Evolutionary conservation across 768 basidiomycete genomes (phyloP), one percentile per base, ranked within the genome.

Genomic region (Tricholoma sp.): DNA sequence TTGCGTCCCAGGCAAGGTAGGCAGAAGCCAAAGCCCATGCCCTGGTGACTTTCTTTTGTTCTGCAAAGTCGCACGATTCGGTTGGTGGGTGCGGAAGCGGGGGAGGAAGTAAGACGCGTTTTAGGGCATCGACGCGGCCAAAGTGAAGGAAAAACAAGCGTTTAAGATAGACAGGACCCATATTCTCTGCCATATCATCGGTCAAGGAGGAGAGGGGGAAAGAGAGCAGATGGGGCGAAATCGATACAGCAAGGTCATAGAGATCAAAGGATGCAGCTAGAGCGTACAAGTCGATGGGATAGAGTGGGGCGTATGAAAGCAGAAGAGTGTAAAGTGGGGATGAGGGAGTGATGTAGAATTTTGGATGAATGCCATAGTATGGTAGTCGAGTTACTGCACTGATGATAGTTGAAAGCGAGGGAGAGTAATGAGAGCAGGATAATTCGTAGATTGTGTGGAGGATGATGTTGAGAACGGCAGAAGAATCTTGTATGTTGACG

Each of bases 11-110:
- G 9, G 87, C 87, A 6, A 92, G 79, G 71, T 91, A 91, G 10
- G 89, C 89, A 1, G 86, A 83, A 21, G 90, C 89, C 31, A 92
- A 72, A 12, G 89, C 88, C 89, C 89, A 92, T 5, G 89, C 89
- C 46, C 89, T 74, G 10, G 87, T 87, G 35, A 92, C 65, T 65
- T 82, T 88, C 73, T 90, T 91, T 72, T 91, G 89, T 64, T 89
- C 85, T 0, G 78, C 70, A 64, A 86, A 85, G 67, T 89, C 88
- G 62, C 90, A 92, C 19, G 69, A 66, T 4, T 76, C 64, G 0
- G 83, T 90, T 14, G 90, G 86, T n/a, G 84, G 75, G 66, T 92
- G 90, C 2, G 86, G 84, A 55, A 83, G 82, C 3, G 90, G 90
- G 0, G 89, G 90, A 3, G 85, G 81, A 5, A 88, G 76, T 12